These are phyloP conservation scores for Blumeriella jaapii DNA, from an alignment of 2,329 filamentous ascomycete species.

Conservation along the genomic window DNA sequence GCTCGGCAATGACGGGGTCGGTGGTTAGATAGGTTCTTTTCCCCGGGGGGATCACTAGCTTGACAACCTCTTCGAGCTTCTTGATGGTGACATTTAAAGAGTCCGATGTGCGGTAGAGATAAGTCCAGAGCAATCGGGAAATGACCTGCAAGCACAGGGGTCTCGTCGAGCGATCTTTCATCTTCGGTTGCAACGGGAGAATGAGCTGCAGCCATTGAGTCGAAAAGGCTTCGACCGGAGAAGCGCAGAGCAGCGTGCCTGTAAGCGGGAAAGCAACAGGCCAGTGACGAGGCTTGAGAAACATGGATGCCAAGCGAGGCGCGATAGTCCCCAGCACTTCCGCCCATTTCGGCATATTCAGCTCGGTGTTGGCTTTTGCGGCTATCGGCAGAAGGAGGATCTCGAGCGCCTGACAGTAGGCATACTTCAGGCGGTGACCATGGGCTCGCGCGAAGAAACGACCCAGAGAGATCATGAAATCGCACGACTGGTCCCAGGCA, in stretches of 20 bases:
- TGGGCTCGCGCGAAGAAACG: constrained; percentile 76
- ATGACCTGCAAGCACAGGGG: constrained; percentile 79
- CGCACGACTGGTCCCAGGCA: constrained; percentile 76
- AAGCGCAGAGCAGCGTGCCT: constrained; percentile 77
- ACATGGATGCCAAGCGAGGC: constrained; percentile 69
- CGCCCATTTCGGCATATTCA: constrained; percentile 75
- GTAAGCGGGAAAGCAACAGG: constrained; percentile 77
- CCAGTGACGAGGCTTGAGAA: constrained; percentile 91
- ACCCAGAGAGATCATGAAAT: constrained; percentile 73
- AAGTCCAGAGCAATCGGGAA: constrained; percentile 86
- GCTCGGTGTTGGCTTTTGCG: constrained; percentile 63
- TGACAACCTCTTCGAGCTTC: constrained; percentile 84
- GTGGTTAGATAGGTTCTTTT: constrained; percentile 73
- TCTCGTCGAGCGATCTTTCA: constrained; percentile 73
- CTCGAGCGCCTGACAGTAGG: constrained; percentile 87
- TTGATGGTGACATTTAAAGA: constrained; percentile 53
- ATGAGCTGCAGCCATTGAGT: constrained; percentile 80
- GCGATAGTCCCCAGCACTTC: constrained; percentile 72
- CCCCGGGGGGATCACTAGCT: constrained; percentile 68
- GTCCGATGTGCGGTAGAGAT: constrained; percentile 76
- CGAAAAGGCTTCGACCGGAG: constrained; percentile 70
- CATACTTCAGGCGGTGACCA: constrained; percentile 81
- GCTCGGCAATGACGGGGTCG: constrained; percentile 75
- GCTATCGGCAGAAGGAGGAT: constrained; percentile 79
- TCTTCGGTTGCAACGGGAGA: constrained; percentile 62